Base-by-base conservation (phyloP, 2,329 filamentous ascomycete species). In the Alternaria brassicae region DNA sequence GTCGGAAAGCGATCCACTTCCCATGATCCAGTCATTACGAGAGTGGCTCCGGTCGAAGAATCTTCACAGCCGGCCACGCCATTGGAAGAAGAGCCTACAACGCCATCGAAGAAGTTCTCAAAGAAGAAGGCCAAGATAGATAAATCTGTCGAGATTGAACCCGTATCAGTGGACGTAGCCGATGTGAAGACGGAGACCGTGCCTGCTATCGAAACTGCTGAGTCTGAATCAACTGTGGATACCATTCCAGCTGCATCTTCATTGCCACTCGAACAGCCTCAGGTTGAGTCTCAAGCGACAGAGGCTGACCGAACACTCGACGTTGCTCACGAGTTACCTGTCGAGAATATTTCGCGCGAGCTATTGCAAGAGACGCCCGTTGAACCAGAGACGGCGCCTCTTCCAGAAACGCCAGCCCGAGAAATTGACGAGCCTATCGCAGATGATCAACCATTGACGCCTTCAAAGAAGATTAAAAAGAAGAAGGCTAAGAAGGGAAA, bases 401-500 rank as follows among this genome's bases (percentile, higher is more conserved):
- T 30, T 30, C 15, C 25, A 12, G 47, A 55, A 10, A 44, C 54
- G 28, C 28, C 49, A 27, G 53, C 12, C 12, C 23, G 21, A 36
- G 52, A 48, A 37, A 36, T 55, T 3, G 28, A 32, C 15, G 25
- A 39, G 9, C 40, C 41, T 3, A 44, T 56, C 6, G 25, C 19
- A 7, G 58, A 61, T 6, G 56, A 65, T 23, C 60, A 66, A 50
- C 17, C 45, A 3, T 28, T 40, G 1, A 51, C 56, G 2, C 68
- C 72, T 30, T 81, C 79, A 49, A 79, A 80, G 61, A 84, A 82
- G 62, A 78, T 45, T 4, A 65, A 79, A 12, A 84, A 84, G 58
- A 78, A 81, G 53, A 69, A 64, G 36, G 58, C 58, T 1, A 68
- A 67, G 54, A 62, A 63, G 40, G 56, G 40, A 12, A 63, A 63